A percentile compares a stretch with the other conserved stretches of the same genome.
These are phyloP conservation scores for Curvularia eragrostidis DNA, from an alignment of 2,329 filamentous ascomycete species.

Conservation along the genomic window DNA sequence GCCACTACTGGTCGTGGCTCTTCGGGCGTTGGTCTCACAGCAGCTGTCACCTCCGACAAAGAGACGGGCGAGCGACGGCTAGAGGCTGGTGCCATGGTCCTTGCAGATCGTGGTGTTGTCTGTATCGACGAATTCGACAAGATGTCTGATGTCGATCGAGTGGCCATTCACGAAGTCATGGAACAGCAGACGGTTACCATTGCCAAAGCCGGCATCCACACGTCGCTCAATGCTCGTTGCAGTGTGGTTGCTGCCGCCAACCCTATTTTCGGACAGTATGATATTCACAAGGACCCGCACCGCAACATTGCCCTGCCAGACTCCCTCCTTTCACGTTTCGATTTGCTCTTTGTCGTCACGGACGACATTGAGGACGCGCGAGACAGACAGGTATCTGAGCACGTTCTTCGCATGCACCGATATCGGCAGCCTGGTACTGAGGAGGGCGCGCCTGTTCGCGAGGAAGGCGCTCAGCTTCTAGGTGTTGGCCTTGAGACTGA, in stretches of 20 bases:
- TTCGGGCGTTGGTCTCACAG: slow-evolving; percentile 95
- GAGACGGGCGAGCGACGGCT: slow-evolving; percentile 94
- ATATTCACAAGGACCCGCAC: slow-evolving; percentile 97
- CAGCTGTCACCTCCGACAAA: slow-evolving; percentile 94
- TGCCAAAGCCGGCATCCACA: slow-evolving; percentile 97
- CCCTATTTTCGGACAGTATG: slow-evolving; percentile 97
- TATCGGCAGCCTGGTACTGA: slow-evolving; percentile 93
- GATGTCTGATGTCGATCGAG: slow-evolving; percentile 97
- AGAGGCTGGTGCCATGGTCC: slow-evolving; percentile 98
- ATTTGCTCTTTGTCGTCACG: slow-evolving; percentile 95
- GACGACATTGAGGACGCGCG: slow-evolving; percentile 96
- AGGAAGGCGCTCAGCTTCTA: slow-evolving; percentile 81
- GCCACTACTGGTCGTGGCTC: slow-evolving; percentile 96
- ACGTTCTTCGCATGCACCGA: slow-evolving; percentile 95
- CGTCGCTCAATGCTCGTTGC: slow-evolving; percentile 93
- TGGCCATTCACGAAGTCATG: slow-evolving; percentile 99
- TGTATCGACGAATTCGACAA: slow-evolving; percentile 99
- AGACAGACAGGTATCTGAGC: slow-evolving; percentile 91
- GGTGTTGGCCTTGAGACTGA: slow-evolving; percentile 84
- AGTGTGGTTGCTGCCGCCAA: slow-evolving; percentile 97
- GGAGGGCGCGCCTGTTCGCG: slow-evolving; percentile 91
- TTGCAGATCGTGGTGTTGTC: slow-evolving; percentile 94
- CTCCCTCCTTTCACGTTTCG: slow-evolving; percentile 96
- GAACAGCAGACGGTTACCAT: slow-evolving; percentile 99
- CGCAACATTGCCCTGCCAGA: slow-evolving; percentile 98